A percentile compares a stretch with the other conserved stretches of the same genome.
These are phyloP conservation scores for Pichia californica DNA, from an alignment of 805 yeast genomes.

Conservation along the genomic window DNA sequence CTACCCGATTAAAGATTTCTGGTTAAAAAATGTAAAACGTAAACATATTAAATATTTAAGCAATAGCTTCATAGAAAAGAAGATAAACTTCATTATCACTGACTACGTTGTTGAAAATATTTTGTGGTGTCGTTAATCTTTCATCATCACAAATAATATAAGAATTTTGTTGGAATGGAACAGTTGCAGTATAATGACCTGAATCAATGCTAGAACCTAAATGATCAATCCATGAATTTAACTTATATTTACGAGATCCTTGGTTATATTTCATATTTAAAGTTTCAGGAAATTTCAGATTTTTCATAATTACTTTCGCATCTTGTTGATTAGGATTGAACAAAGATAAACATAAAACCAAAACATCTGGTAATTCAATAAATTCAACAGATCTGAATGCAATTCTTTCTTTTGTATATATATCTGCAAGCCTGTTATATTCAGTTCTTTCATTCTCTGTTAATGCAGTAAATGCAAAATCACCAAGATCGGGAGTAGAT, in stretches of 20 bases:
- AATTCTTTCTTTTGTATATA: slow-evolving; percentile 21
- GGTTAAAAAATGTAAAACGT: no score
- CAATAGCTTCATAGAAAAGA: slow-evolving; percentile 42
- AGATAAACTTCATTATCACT: slow-evolving; percentile 58
- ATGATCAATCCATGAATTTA: slow-evolving; percentile 65
- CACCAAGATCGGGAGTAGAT: not conserved
- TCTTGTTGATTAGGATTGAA: slow-evolving; percentile 26
- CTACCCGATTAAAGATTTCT: no score
- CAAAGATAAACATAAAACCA: slow-evolving; percentile 29
- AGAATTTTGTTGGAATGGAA: slow-evolving; percentile 42
- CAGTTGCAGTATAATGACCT: slow-evolving; percentile 72
- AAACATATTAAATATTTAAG: no score
- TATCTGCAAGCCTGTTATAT: slow-evolving; percentile 15
- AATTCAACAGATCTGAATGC: slow-evolving; percentile 27
- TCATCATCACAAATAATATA: slow-evolving; percentile 82
- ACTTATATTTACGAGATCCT: slow-evolving; percentile 42
- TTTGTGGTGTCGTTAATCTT: slow-evolving; percentile 36
- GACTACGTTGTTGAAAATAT: slow-evolving; percentile 31
- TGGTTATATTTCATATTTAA: slow-evolving; percentile 30
- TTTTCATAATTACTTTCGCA: slow-evolving; percentile 18
- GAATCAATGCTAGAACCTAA: slow-evolving; percentile 55
- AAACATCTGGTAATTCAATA: slow-evolving; percentile 30
- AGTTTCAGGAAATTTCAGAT: slow-evolving; percentile 20
- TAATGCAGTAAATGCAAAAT: slow-evolving; percentile 12
- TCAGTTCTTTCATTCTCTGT: slow-evolving; percentile 17